Conservation (phyloP, 73 alveolate species). For the Stentor coeruleus region DNA sequence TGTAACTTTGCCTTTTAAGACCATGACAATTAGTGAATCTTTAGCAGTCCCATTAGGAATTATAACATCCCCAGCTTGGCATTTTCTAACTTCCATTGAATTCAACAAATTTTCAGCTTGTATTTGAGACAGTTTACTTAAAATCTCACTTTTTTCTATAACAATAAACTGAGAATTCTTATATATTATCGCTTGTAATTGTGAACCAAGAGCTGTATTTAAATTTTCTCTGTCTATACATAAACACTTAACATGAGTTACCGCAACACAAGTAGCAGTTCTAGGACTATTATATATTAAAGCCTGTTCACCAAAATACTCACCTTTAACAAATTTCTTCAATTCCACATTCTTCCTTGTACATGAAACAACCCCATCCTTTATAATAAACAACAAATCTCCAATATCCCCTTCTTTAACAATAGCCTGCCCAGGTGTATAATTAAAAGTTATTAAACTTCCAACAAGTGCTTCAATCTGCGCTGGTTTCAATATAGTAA, state of each 20-base stretch:
- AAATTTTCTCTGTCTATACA: not conserved
- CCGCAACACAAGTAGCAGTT: slow-evolving; percentile 45
- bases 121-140: not conserved
- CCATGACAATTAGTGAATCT: no score
- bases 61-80: not conserved
- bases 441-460: slow-evolving; percentile 13
- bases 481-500: not conserved
- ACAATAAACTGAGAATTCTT: not conserved
- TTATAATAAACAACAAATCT: slow-evolving; percentile 63
- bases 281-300: slow-evolving; percentile 43
- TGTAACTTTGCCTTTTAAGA: not conserved
- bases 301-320: slow-evolving; percentile 51
- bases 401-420: slow-evolving; percentile 83
- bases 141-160: not conserved
- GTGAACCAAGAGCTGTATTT: not conserved
- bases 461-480: slow-evolving; percentile 21
- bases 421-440: slow-evolving; percentile 46
- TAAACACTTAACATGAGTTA: not conserved
- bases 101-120: not conserved
- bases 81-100: not conserved
- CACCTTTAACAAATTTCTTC: slow-evolving; percentile 48
- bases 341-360: slow-evolving; percentile 42
- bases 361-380: slow-evolving; percentile 61
- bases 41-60: not conserved
- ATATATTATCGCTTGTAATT: not conserved